Conservation (phyloP, 176 grass and related monocot species). For the Hordeum vulgare region DNA sequence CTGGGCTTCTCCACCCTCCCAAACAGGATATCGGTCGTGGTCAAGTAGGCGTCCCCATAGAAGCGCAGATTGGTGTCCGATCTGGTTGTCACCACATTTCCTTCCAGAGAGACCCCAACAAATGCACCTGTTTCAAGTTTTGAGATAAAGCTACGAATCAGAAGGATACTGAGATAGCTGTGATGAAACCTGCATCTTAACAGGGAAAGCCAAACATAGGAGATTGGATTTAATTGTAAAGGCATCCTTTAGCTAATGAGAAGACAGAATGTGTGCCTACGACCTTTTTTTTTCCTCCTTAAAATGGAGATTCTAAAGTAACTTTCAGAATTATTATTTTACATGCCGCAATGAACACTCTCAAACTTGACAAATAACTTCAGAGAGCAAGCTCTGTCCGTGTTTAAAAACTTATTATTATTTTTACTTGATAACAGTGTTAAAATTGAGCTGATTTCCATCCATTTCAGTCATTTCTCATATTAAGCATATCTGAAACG, state of each 20-base stretch:
- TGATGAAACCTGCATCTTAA: neutral
- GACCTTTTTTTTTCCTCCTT: neutral
- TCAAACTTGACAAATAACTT: neutral
- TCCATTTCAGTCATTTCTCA: neutral
- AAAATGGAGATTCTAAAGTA: neutral
- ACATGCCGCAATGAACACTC: neutral
- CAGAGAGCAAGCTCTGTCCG: neutral
- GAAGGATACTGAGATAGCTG: neutral
- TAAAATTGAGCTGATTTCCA: neutral
- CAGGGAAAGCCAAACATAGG: neutral
- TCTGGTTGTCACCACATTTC: constrained; percentile 68
- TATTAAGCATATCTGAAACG: neutral
- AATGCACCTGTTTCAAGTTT: constrained; percentile 65
- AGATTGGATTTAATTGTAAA: neutral
- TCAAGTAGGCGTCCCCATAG: constrained; percentile 88
- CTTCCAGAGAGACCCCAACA: constrained; percentile 84
- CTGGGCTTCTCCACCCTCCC: constrained; percentile 68
- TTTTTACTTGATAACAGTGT: neutral
- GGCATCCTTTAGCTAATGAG: neutral
- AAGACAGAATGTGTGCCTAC: neutral
- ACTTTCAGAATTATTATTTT: neutral
- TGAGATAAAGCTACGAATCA: neutral
- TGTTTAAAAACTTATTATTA: neutral
- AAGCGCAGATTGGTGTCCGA: constrained; percentile 71
- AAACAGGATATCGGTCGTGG: constrained; percentile 63